A percentile compares a stretch with the other conserved stretches of the same genome.
These are phyloP conservation scores for Teunomyces gatunensis DNA, from an alignment of 805 yeast species.

Conservation along the genomic window DNA sequence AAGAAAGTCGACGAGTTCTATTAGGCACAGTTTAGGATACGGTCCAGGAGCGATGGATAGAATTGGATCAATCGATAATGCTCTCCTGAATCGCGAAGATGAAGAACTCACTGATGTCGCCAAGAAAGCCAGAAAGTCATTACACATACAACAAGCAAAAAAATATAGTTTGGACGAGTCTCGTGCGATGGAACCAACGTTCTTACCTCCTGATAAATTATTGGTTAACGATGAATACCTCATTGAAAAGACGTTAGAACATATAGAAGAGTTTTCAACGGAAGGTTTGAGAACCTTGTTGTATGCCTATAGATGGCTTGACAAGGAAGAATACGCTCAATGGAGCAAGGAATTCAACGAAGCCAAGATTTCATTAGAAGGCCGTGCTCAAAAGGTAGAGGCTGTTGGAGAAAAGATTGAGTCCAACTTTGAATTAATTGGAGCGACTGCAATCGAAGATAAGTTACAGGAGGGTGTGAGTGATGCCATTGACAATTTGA, in stretches of 20 bases:
- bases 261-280: conserved; percentile 89
- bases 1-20: conserved; percentile 30
- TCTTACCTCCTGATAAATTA: conserved; percentile 48
- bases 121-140: conserved; percentile 51
- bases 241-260: conserved; percentile 80
- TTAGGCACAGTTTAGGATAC: conserved; percentile 25
- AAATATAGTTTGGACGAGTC: conserved; percentile 43
- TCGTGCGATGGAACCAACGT: neutral
- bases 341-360: conserved; percentile 70
- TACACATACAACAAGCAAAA: conserved; percentile 57
- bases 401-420: conserved; percentile 73
- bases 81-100: conserved; percentile 43
- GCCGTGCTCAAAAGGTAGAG: conserved; percentile 67
- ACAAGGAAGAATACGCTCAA: conserved; percentile 50
- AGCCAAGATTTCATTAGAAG: conserved; percentile 73
- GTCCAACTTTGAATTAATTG: conserved; percentile 62
- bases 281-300: conserved; percentile 91
- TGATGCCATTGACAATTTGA: conserved; percentile 85
- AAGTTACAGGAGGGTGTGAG: conserved; percentile 96
- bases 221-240: conserved; percentile 72
- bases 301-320: conserved; percentile 76
- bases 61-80: conserved; percentile 49
- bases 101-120: conserved; percentile 55
- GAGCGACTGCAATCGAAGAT: conserved; percentile 97
- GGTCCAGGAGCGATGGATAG: conserved; percentile 16